Base-by-base conservation (phyloP, 2,329 filamentous ascomycete genomes). In the Fusarium marasasianum region DNA sequence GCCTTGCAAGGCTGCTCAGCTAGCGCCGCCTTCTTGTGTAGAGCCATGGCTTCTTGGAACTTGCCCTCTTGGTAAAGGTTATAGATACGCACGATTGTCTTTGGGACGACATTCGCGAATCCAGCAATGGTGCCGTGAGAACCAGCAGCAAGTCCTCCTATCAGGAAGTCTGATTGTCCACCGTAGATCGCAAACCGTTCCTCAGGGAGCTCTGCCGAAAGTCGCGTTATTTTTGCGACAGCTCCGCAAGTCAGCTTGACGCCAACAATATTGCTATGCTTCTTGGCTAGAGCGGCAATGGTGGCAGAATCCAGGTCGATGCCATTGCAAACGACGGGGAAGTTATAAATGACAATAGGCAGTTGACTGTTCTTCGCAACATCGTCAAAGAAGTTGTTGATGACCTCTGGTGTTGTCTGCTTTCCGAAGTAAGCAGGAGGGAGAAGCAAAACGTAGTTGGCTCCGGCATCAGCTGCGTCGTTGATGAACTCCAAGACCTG, bases 171-270 rank as follows among this genome's bases (percentile, higher is more conserved):
- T 3, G 89, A 90, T 82, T 94, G 92, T 0, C 93, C 93, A 4
- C 91, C 92, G 76, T 90, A 94, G 1, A 90, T 88, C 0, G 91
- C 87, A 78, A 95, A 95, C 5, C 85, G 79, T 2, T 87, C 85
- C 0, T 86, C 79, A 0, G 86, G 80, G 54, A 93, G 81, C 71
- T 84, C 80, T 22, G 84, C 85, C 0, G 82, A 80, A 7, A 94
- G 86, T 3, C 92, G 85, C 5, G 90, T 89, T 66, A 94, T 87
- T 80, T 94, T 94, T 58, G 91, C 92, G 38, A 93, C 92, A 71
- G 89, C 91, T 26, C 91, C 92, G 78, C 92, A 94, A 2, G 92
- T 94, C 56, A 93, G 83, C 83, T 94, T 93, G 56, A 91, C 89
- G 45, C 91, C 92, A 44, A 92, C 89, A 69, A 93, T 91, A 66